phyloP scores from a whole-genome alignment of 2,329 filamentous ascomycete genomes.

The Neonectria coccinea region DNA sequence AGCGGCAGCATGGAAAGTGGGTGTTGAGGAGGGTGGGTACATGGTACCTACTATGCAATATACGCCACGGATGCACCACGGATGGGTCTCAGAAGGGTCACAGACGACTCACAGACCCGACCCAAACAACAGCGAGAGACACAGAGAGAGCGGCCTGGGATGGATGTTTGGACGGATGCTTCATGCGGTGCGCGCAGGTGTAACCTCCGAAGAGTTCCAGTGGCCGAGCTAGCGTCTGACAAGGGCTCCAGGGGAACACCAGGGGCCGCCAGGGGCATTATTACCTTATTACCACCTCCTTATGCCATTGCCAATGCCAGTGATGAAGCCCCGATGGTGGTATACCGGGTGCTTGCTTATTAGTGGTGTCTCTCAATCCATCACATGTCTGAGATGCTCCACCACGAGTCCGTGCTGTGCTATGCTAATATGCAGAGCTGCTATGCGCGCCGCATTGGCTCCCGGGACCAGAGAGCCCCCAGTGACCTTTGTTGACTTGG shows the following conservation, averaged over 20 bases:
- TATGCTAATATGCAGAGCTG: slow-evolving; percentile 22
- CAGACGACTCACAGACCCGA: slow-evolving; percentile 18
- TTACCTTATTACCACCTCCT: slow-evolving; percentile 24
- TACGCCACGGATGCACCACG: slow-evolving; percentile 2
- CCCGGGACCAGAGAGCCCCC: too few relatives aligned
- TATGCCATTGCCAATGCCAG: background rate
- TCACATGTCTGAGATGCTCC: slow-evolving; percentile 16
- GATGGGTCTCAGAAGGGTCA: slow-evolving; percentile 23
- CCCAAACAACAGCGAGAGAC: background rate
- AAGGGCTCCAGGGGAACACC: slow-evolving; percentile 15
- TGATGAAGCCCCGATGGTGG: background rate
- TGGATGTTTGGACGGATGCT: slow-evolving; percentile 4
- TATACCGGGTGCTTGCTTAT: background rate
- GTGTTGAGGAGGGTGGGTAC: background rate
- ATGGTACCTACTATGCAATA: too few relatives aligned
- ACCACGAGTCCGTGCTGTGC: slow-evolving; percentile 24
- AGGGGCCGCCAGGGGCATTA: slow-evolving; percentile 2
- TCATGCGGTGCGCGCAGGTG: slow-evolving; percentile 11
- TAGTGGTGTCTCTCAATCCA: slow-evolving; percentile 5
- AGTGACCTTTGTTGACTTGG: background rate
- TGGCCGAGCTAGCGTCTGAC: slow-evolving; percentile 17
- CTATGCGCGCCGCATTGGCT: background rate
- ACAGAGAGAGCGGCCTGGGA: background rate
- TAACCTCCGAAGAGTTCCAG: slow-evolving; percentile 21
- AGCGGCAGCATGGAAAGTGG: slow-evolving; percentile 3